Evolutionary conservation across 2,329 filamentous ascomycete genomes (phyloP), one percentile per base, ranked within the genome.

Genomic region (Colletotrichum cuscutae): DNA sequence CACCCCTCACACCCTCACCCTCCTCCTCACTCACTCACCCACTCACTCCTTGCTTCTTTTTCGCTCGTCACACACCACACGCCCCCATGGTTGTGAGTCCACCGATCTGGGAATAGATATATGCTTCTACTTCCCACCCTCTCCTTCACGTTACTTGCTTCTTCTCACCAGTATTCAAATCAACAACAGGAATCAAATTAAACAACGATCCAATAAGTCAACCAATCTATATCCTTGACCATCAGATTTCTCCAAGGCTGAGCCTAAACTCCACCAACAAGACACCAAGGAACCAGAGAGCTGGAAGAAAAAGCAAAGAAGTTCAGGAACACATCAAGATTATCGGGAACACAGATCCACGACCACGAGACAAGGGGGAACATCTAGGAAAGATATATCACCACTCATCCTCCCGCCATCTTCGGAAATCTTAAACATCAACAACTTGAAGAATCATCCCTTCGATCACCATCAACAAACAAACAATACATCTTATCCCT

Each of bases 221-320:
- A 28, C 26, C 26, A 52, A 37, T 32, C 15, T 52, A 67, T 11
- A n/a, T 11, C 24, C 24, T 37, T 46, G 22, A 22, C 30, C 28
- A 37, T 22, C 22, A 35, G 13, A 24, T 9, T 22, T 35, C 32
- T 35, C 58, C 52, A 65, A 24, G 62, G 62, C 52, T 57, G 52
- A 65, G 62, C 35, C 52, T 32, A 32, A 57, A 56, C 30, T 32
- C 37, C 42, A 65, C 11, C 24, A 30, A 30, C 22, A 46, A 13
- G 30, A 42, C 32, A 65, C 13, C 66, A 56, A 49, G 65, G 30
- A 73, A 59, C 61, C 71, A 58, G 65, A 63, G 19, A 71, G 66
- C 61, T 71, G 71, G 71, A 65, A 71, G 49, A 61, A 65, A 65
- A 70, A 65, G 54, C 60, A 71, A 71, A 37, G 26, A 49, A 13